Evolutionary conservation across 352 stramenopile genomes (phyloP), one percentile per base, ranked within the genome.

Genomic region (Globisporangium polare): DNA sequence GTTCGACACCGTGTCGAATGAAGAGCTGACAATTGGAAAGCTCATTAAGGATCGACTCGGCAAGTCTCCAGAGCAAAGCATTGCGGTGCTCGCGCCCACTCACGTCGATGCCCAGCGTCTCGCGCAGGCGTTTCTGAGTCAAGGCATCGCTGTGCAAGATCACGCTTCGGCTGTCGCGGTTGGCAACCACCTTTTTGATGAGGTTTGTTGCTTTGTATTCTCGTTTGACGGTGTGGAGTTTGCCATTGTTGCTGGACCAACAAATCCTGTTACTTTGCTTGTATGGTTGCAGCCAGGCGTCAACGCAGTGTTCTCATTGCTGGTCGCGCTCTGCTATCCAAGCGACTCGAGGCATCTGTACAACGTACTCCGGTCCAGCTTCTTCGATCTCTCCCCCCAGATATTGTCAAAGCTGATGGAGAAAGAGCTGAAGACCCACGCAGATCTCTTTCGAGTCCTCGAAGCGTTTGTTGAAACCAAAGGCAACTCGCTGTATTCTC

Each of bases 321-420:
- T 93, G 24, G 80, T 86, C 33, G 78, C 79, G 12, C 72, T 93
- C 10, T 80, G 72, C 58, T 86, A 67, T 41, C 81, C 84, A 1
- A 89, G 72, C 41, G 81, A 93, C 53, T 88, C 84, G 10, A 78
- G 78, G 10, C 77, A 91, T 51, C 55, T 93, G 10, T 93, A 93
- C 69, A 91, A 91, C 45, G 72, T 93, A 7, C 65, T 93, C 22
- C 80, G 84, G 3, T 93, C 84, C 13, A 71, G 80, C 10, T 86
- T 69, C 50, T 77, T 90, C 52, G 62, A 52, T 20, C 80, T 93
- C n/a, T 73, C 84, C 17, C 59, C 79, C 2, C 62, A 78, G 24
- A 45, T 89, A 10, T 58, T 93, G 2, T 90, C 81, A 5, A 68
- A 66, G 50, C 58, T 93, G 17, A 89, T 93, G 80, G 78, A 88